A percentile compares a stretch with the other conserved stretches of the same genome.
Evolutionary conservation across 2,329 filamentous ascomycete species (phyloP).

Genomic region (Alternaria sp.): DNA sequence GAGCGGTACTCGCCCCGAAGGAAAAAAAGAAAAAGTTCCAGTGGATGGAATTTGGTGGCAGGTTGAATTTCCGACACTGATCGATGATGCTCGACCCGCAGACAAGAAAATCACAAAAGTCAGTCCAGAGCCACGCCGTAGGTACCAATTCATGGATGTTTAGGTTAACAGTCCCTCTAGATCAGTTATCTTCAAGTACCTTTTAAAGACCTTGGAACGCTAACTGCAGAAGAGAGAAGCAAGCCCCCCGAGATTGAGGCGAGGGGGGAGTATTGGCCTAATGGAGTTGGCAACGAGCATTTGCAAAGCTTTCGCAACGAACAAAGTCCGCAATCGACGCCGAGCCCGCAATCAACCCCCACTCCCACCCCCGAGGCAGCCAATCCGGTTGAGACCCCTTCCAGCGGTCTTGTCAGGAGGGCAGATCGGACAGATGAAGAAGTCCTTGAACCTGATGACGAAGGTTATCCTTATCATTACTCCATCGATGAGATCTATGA

Average conservation of each 20-base stretch:
- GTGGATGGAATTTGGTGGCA: constrained; percentile 13
- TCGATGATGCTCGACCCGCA: constrained; percentile 5
- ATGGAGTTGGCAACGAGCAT: constrained; percentile 2
- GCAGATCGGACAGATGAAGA: not conserved
- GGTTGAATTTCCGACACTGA: constrained; percentile 14
- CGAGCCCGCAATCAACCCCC: not conserved
- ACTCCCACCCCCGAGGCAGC: not conserved
- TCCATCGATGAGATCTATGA: constrained; percentile 12
- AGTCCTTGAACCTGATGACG: constrained; percentile 1
- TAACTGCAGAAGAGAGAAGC: not conserved
- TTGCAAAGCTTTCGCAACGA: not conserved
- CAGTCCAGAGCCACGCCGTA: not conserved
- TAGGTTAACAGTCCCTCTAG: not conserved
- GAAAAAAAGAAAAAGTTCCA: not conserved
- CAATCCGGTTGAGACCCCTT: not conserved
- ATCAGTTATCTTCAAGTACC: not conserved
- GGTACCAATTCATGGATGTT: not conserved
- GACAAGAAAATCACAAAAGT: constrained; percentile 10
- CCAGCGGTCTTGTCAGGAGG: constrained; percentile 7
- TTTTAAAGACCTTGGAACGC: not conserved
- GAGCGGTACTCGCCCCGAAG: not conserved
- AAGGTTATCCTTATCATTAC: constrained; percentile 8
- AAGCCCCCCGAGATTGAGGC: not conserved
- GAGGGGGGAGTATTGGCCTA: constrained; percentile 10
- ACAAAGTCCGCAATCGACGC: constrained; percentile 1